Conservation (phyloP, 352 stramenopile genomes). For the Globisporangium okanoganense region DNA sequence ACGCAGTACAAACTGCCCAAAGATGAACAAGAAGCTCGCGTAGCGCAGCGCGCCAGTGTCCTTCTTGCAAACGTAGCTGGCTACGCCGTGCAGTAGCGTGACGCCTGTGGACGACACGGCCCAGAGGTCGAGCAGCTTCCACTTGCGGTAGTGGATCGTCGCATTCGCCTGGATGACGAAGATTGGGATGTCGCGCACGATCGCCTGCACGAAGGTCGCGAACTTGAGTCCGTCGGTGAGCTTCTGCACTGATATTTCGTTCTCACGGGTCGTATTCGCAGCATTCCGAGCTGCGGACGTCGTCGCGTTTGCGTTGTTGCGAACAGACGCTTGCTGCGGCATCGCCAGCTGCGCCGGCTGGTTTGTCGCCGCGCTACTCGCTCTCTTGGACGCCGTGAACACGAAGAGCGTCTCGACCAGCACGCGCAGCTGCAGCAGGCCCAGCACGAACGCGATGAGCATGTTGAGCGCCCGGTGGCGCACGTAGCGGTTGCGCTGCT, state of each 20-base stretch:
- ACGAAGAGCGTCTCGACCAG: slow-evolving; percentile 49
- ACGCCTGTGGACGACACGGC: slow-evolving; percentile 48
- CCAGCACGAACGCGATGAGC: slow-evolving; percentile 33
- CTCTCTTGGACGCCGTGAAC: slow-evolving; percentile 16
- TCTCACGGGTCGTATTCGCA: background rate
- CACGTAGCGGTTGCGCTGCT: slow-evolving; percentile 37
- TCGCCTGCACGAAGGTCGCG: slow-evolving; percentile 57
- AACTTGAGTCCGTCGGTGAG: slow-evolving; percentile 37
- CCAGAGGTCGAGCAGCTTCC: slow-evolving; percentile 58
- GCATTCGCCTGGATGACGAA: slow-evolving; percentile 75
- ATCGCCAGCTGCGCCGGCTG: slow-evolving; percentile 8
- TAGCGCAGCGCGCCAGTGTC: slow-evolving; percentile 26
- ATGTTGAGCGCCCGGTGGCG: slow-evolving; percentile 25
- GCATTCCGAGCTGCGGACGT: slow-evolving; percentile 1
- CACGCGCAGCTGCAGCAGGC: slow-evolving; percentile 60
- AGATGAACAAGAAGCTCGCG: slow-evolving; percentile 40
- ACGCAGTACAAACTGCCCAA: slow-evolving; percentile 60
- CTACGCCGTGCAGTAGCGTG: slow-evolving; percentile 42
- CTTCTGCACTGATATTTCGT: slow-evolving; percentile 14
- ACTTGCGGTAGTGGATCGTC: slow-evolving; percentile 81
- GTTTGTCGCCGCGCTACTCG: background rate
- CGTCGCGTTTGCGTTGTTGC: background rate
- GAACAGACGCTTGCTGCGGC: background rate
- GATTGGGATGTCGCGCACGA: slow-evolving; percentile 67
- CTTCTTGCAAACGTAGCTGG: slow-evolving; percentile 41